Evolutionary conservation across 2,329 filamentous ascomycete species (phyloP), one percentile per base, ranked within the genome.

Genomic region (Ophiostoma sp.): DNA sequence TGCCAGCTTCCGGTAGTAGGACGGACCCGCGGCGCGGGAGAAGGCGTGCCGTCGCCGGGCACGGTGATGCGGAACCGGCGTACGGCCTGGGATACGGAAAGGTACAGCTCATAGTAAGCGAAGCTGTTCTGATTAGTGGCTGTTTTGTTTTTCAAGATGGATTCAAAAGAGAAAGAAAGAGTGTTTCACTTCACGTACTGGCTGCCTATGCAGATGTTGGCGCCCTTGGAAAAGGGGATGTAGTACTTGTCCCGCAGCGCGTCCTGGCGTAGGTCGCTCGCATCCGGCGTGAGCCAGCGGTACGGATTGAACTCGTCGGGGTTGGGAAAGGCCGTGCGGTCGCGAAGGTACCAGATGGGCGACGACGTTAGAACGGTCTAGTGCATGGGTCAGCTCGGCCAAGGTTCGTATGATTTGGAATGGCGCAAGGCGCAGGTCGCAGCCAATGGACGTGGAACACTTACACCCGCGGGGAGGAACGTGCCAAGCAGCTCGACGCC

Each of bases 181-280:
- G 11, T 9, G 6, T 16, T 4, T 6, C 12, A 16, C 11, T 7
- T 3, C 4, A 68, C 68, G 4, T 58, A 69, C 68, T 70, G 65
- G 2, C 60, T 65, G 6, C 69, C 69, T 6, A 70, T 70, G 45
- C 69, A 70, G 18, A 70, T 45, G 38, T 70, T 70, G 5, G 67
- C 27, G 1, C 69, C 69, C 64, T 70, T 70, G 12, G 67, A 69
- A 27, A 69, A 70, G 2, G 69, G 69, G 9, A 70, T 69, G 55
- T 70, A 70, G 55, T 47, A 69, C 5, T 52, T 66, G 36, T 69
- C 69, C 7, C 67, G 69, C 40, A 70, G 38, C 0, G 55, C 5
- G 5, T 70, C 62, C 4, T 55, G 27, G 4, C 52, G 52, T 0
- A 64, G 2, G 4, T 38, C 64, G 16, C 42, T 40, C 1, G 36